Evolutionary conservation across 345 rosid species (phyloP).

Genomic region (Syzygium grande): DNA sequence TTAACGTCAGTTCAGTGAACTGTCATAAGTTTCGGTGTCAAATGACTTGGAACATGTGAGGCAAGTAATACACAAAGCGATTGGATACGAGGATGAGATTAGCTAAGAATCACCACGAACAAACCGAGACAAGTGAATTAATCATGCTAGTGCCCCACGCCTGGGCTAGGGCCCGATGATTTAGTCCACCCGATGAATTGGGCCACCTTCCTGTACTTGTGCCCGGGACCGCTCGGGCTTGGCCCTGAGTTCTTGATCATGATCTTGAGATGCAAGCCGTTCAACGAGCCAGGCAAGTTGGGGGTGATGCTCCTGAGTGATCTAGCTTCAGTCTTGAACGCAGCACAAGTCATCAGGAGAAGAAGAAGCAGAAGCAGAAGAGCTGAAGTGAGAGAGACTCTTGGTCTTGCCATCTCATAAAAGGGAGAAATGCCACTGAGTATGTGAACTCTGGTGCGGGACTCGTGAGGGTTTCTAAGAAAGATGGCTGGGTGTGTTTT

Average conservation of each 20-base stretch:
- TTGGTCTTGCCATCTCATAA: not conserved
- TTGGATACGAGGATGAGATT: not conserved
- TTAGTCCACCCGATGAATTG: not conserved
- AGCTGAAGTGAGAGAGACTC: not conserved
- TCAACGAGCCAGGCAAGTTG: not conserved
- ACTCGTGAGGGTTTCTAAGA: not conserved
- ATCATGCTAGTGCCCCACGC: conserved; percentile 11
- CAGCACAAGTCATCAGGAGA: not conserved
- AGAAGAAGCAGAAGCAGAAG: not conserved
- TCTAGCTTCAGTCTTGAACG: not conserved
- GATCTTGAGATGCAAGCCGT: not conserved
- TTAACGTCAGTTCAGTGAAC: not conserved
- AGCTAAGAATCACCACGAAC: not conserved
- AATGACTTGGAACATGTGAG: not conserved
- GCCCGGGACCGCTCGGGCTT: conserved; percentile 21
- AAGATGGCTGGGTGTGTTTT: not conserved
- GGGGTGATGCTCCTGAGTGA: not conserved
- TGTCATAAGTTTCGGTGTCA: not conserved
- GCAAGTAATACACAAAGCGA: not conserved
- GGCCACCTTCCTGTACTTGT: not conserved
- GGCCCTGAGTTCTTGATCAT: conserved; percentile 21
- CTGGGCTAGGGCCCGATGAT: conserved; percentile 28
- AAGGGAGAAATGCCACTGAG: not conserved
- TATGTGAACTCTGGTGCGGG: not conserved
- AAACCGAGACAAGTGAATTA: not conserved